Conservation (phyloP, 78 protist species). For the Emiliania huxleyi region DNA sequence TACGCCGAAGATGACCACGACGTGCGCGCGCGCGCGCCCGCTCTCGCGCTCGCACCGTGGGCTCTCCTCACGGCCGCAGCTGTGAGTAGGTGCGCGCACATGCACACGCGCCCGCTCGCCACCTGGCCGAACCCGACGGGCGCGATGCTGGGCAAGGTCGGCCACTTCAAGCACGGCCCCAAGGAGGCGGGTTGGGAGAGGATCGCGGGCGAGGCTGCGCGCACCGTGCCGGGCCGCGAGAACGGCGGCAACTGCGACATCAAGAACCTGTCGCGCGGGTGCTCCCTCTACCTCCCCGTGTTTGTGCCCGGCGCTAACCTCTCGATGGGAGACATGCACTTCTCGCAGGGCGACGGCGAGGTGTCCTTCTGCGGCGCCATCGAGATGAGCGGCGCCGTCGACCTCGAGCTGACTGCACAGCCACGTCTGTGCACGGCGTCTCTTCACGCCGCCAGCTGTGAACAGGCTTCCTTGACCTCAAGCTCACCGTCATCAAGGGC, state of each 20-base stretch:
- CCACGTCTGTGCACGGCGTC: too few species aligned
- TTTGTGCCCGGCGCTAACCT: constrained; percentile 9
- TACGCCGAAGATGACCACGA: too few species aligned
- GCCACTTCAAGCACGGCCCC: neutral
- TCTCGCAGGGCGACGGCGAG: constrained; percentile 23
- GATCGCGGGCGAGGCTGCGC: neutral
- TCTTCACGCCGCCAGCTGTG: too few species aligned
- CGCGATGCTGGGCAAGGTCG: neutral
- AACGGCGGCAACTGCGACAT: constrained; percentile 39
- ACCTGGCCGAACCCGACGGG: neutral
- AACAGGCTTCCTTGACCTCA: neutral
- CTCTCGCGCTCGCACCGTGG: too few species aligned
- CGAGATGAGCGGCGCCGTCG: constrained; percentile 20
- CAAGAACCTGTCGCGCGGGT: constrained; percentile 29
- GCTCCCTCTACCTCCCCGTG: neutral
- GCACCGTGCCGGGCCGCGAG: constrained; percentile 25
- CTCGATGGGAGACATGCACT: constrained; percentile 38
- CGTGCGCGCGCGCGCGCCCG: too few species aligned
- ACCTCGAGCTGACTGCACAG: neutral
- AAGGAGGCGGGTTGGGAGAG: neutral
- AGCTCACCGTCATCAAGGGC: constrained; percentile 3
- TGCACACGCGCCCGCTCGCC: constrained; percentile 8
- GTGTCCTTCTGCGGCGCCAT: constrained; percentile 35
- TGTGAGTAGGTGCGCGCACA: neutral
- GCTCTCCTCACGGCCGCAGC: too few species aligned